Evolutionary conservation across 768 basidiomycete genomes (phyloP), one percentile per base, ranked within the genome.

Genomic region (Lactifluus pinguis): DNA sequence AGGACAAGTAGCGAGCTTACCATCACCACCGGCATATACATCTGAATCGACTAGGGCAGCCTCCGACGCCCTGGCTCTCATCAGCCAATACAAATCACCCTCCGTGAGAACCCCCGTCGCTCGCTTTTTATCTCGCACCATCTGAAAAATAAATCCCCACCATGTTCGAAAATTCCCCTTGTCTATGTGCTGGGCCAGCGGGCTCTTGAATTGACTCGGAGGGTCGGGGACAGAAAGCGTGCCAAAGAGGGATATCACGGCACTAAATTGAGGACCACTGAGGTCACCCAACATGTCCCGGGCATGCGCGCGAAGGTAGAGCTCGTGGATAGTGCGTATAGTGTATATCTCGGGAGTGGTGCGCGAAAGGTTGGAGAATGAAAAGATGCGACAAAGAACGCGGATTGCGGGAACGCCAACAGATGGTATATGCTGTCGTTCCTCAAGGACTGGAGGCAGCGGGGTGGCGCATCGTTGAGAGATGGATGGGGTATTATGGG

Each of bases 41-140:
- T 25, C 34, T 44, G 57, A 7, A 14, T 51, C 29, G 13, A 34
- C 25, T 3, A 58, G 32, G 9, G 49, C 42, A 21, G 47, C 53
- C 36, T 55, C 57, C 36, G 57, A 47, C 14, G 57, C 48, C 44
- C 30, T 55, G 13, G 78, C 79, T 38, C 72, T 77, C 80, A 87
- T 80, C 50, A 81, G 68, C 85, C 85, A 87, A 69, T 81, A 87
- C 51, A 76, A 75, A 67, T 87, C 84, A n/a, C 77, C 73, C 47
- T 73, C 70, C 15, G 61, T 68, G 36, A 72, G 63, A 9, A 60
- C 15, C 59, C 73, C 68, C 41, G 70, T 72, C n/a, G 72, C 59
- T 39, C 63, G 58, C 41, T 68, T 65, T 69, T 84, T 85, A 66
- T 80, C 77, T 39, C 67, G 69, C 9, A 74, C 75, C 11, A 86